A percentile compares a stretch with the other conserved stretches of the same genome.
phyloP scores from a whole-genome alignment of 2,329 filamentous ascomycete species.

The Bisporella sp. region DNA sequence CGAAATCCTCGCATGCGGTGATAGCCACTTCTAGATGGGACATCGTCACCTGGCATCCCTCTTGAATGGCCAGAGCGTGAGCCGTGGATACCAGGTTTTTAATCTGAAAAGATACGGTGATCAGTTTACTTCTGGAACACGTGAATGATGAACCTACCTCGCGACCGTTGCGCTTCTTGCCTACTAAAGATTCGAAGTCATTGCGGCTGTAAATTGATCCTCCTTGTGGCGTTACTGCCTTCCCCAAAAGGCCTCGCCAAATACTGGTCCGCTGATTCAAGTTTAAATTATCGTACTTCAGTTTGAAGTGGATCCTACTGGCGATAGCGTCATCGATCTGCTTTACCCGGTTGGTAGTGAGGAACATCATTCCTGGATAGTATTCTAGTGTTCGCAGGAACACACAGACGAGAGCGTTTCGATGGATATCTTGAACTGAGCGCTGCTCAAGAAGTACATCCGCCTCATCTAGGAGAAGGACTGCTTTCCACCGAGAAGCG shows the following conservation, averaged over 20 bases:
- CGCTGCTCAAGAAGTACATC: slow-evolving; percentile 43
- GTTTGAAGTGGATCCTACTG: slow-evolving; percentile 11
- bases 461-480: slow-evolving; percentile 66
- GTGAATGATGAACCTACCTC: neutral
- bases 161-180: neutral
- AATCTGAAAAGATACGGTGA: too few relatives aligned
- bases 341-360: slow-evolving; percentile 27
- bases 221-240: neutral
- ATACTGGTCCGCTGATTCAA: slow-evolving; percentile 3
- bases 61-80: too few relatives aligned
- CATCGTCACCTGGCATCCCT: too few relatives aligned
- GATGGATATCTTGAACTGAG: slow-evolving; percentile 17
- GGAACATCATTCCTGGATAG: slow-evolving; percentile 32
- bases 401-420: slow-evolving; percentile 26
- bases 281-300: slow-evolving; percentile 11
- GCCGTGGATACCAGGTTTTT: too few relatives aligned
- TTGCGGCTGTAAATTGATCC: neutral
- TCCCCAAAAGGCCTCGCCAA: neutral
- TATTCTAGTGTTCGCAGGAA: slow-evolving; percentile 31
- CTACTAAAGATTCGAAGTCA: neutral
- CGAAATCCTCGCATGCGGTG: too few relatives aligned
- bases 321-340: slow-evolving; percentile 11
- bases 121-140: too few relatives aligned
- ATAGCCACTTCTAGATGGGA: too few relatives aligned
- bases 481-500: slow-evolving; percentile 50